Evolutionary conservation across 495 filamentous ascomycete genomes (phyloP).

Genomic region (Articulospora tetracladia): DNA sequence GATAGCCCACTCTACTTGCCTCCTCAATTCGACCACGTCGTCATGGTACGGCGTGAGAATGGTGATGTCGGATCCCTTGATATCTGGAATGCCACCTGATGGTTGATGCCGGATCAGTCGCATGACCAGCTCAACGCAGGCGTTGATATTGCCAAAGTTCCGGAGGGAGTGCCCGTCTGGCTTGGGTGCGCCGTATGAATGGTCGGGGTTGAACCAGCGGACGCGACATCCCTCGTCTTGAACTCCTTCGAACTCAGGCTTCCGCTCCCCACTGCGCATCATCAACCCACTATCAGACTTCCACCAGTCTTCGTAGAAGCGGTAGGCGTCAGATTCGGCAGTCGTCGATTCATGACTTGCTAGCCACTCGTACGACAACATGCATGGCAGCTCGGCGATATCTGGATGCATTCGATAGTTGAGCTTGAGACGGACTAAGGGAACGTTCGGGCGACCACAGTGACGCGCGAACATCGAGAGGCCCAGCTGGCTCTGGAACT

Average conservation of each 20-base stretch:
- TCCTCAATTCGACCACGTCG: background rate
- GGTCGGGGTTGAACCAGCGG: background rate
- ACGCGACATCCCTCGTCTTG: background rate
- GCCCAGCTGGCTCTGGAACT: background rate
- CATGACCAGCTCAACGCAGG: background rate
- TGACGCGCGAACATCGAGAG: constrained; percentile 1
- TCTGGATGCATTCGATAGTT: constrained; percentile 16
- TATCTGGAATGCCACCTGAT: background rate
- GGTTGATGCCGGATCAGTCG: background rate
- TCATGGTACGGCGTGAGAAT: constrained; percentile 9
- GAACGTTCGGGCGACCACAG: background rate
- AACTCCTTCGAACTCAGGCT: background rate
- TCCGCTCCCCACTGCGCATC: background rate
- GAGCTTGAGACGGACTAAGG: constrained; percentile 5
- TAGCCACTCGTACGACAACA: background rate
- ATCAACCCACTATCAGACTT: background rate
- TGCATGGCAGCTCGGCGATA: constrained; percentile 5
- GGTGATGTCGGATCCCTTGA: background rate
- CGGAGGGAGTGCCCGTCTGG: background rate
- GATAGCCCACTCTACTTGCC: background rate
- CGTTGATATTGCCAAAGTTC: constrained; percentile 9
- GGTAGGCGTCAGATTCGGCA: background rate
- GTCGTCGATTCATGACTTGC: background rate
- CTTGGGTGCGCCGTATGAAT: background rate
- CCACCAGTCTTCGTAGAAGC: background rate